Evolutionary conservation across 805 yeast genomes (phyloP).

Genomic region (Zygosaccharomyces rouxii): DNA sequence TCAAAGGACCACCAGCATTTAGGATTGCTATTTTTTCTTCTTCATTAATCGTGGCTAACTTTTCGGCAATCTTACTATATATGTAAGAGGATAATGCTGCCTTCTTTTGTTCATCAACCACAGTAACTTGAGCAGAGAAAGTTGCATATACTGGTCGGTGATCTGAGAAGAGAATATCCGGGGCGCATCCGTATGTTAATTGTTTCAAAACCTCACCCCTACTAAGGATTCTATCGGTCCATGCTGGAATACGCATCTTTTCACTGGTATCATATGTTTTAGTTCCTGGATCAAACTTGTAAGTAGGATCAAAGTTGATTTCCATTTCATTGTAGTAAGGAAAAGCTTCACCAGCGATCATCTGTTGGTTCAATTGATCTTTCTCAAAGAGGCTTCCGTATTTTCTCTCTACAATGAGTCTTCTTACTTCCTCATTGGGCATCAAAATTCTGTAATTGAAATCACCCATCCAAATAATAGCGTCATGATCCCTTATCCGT

Average conservation of each 20-base stretch:
- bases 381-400: conserved; percentile 52
- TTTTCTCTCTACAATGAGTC: conserved; percentile 45
- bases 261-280: conserved; percentile 81
- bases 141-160: conserved; percentile 85
- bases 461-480: conserved; percentile 88
- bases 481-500: conserved; percentile 71
- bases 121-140: conserved; percentile 58
- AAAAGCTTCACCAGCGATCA: conserved; percentile 70
- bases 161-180: conserved; percentile 66
- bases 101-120: conserved; percentile 56
- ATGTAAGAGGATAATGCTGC: conserved; percentile 49
- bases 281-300: conserved; percentile 88
- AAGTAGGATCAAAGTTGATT: conserved; percentile 83
- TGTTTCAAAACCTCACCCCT: conserved; percentile 59
- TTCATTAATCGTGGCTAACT: conserved; percentile 38
- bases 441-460: conserved; percentile 79
- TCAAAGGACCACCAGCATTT: conserved; percentile 16
- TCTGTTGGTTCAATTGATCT: conserved; percentile 79
- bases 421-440: conserved; percentile 65
- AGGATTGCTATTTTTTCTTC: conserved; percentile 52
- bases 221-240: conserved; percentile 90
- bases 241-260: conserved; percentile 89
- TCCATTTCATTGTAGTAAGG: conserved; percentile 79
- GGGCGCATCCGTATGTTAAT: conserved; percentile 53
- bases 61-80: conserved; percentile 48